A percentile compares a stretch with the other conserved stretches of the same genome.
These are phyloP conservation scores for Tolypocladium tundrense DNA, from an alignment of 2,329 filamentous ascomycete genomes.

Conservation along the genomic window DNA sequence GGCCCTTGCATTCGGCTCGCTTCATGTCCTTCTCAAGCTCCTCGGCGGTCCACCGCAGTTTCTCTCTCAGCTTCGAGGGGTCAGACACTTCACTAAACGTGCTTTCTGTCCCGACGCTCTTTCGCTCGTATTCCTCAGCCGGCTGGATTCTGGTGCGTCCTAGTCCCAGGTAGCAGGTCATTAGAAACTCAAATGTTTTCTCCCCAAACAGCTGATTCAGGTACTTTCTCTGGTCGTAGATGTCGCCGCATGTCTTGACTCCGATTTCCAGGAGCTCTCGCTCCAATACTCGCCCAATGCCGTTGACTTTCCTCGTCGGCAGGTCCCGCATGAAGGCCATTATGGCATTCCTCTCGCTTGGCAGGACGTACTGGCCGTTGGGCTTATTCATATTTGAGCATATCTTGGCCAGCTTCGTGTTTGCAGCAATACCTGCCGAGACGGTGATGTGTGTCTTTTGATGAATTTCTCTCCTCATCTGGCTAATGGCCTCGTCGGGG, in stretches of 20 bases:
- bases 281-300: constrained; percentile 88
- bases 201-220: constrained; percentile 76
- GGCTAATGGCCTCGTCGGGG: constrained; percentile 63
- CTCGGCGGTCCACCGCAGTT: constrained; percentile 70
- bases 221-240: constrained; percentile 66
- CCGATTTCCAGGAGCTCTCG: constrained; percentile 82
- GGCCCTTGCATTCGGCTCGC: constrained; percentile 72
- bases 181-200: constrained; percentile 79
- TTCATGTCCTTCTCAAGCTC: constrained; percentile 80
- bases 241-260: constrained; percentile 79
- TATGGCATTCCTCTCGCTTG: constrained; percentile 62
- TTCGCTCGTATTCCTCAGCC: constrained; percentile 80
- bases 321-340: constrained; percentile 79
- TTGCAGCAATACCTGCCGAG: constrained; percentile 88
- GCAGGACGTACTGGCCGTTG: constrained; percentile 77
- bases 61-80: constrained; percentile 57
- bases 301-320: constrained; percentile 84
- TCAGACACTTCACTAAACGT: constrained; percentile 77
- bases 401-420: constrained; percentile 90
- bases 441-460: constrained; percentile 75
- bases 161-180: constrained; percentile 75
- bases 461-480: constrained; percentile 68
- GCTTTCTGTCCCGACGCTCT: constrained; percentile 87
- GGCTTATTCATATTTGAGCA: constrained; percentile 94
- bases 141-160: constrained; percentile 79